These are phyloP conservation scores for Lentinula sp. DNA, from an alignment of 768 basidiomycete species.

Conservation along the genomic window DNA sequence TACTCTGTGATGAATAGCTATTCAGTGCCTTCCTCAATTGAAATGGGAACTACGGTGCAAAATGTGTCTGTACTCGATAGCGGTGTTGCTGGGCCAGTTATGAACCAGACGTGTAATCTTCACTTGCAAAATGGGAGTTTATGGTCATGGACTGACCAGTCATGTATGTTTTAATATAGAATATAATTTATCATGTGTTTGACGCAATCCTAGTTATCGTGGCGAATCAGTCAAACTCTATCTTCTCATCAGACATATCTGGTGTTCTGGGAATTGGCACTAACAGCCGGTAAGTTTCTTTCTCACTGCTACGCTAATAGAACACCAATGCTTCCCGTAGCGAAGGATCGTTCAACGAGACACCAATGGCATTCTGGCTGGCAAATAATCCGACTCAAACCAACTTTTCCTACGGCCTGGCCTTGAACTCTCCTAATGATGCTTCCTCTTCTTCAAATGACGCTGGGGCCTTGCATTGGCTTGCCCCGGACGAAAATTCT, in stretches of 20 bases:
- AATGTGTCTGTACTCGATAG: not conserved
- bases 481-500: not conserved
- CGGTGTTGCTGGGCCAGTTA: not conserved
- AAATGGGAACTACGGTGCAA: not conserved
- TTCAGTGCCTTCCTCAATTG: not conserved
- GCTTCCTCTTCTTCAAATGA: not conserved
- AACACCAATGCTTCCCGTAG: not conserved
- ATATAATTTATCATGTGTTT: not conserved
- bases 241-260: not conserved
- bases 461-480: slow-evolving; percentile 1
- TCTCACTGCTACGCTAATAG: too few relatives aligned
- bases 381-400: not conserved
- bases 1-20: not conserved
- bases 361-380: slow-evolving; percentile 4
- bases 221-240: not conserved
- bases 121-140: not conserved
- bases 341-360: not conserved
- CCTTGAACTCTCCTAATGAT: not conserved
- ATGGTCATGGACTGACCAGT: slow-evolving; percentile 2
- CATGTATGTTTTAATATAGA: not conserved
- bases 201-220: not conserved
- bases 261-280: not conserved
- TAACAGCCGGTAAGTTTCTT: not conserved
- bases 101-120: not conserved
- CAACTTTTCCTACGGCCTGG: slow-evolving; percentile 3